Evolutionary conservation across 2,329 filamentous ascomycete genomes (phyloP).

Genomic region (Pezicula neosporulosa): DNA sequence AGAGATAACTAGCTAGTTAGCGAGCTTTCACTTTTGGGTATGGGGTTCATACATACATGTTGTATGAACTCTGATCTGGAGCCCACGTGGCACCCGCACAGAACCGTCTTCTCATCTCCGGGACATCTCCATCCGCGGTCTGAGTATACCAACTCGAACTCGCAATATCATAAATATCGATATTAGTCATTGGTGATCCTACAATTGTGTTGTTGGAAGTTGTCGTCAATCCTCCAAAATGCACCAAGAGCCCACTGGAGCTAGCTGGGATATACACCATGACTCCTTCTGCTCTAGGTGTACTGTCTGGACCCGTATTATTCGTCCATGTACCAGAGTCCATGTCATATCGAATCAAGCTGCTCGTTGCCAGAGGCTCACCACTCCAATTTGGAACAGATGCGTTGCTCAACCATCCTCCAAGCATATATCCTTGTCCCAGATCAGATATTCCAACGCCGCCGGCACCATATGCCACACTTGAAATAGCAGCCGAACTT

Average conservation of each 20-base stretch:
- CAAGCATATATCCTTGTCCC: slow-evolving; percentile 58
- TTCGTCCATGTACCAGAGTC: slow-evolving; percentile 48
- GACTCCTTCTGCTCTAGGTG: slow-evolving; percentile 53
- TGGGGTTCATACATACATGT: slow-evolving; percentile 50
- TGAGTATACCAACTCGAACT: slow-evolving; percentile 59
- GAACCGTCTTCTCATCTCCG: slow-evolving; percentile 51
- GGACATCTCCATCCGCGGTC: slow-evolving; percentile 49
- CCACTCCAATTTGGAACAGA: slow-evolving; percentile 50
- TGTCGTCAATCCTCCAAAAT: slow-evolving; percentile 57
- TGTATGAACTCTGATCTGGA: slow-evolving; percentile 48
- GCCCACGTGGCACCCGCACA: slow-evolving; percentile 60
- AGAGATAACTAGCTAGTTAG: slow-evolving; percentile 48
- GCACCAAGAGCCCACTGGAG: slow-evolving; percentile 55
- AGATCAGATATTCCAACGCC: slow-evolving; percentile 49
- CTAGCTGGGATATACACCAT: slow-evolving; percentile 59
- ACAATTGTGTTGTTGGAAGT: slow-evolving; percentile 40
- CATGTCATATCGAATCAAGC: slow-evolving; percentile 56
- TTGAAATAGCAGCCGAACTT: slow-evolving; percentile 30
- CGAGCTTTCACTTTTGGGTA: background rate
- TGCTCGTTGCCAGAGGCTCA: slow-evolving; percentile 42
- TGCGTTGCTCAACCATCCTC: slow-evolving; percentile 56
- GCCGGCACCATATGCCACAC: slow-evolving; percentile 55
- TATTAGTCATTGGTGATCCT: slow-evolving; percentile 43
- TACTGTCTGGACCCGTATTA: slow-evolving; percentile 47
- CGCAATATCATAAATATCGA: slow-evolving; percentile 58